Base-by-base conservation (phyloP, 83 land plant genomes). In the Thuja plicata region DNA sequence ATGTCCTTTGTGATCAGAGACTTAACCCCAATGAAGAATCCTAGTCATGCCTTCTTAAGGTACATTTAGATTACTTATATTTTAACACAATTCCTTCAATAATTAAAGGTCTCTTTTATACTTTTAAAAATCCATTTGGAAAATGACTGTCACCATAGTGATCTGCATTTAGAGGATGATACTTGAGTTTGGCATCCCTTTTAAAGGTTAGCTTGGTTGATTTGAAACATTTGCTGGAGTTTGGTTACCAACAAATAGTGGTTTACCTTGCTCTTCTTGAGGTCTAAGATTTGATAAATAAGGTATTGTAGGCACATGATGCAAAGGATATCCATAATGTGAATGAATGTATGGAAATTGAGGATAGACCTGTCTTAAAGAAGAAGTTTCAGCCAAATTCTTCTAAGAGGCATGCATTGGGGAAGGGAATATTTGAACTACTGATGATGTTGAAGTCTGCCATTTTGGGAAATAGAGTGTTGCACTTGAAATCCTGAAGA, bases 321-420 rank as follows among this genome's bases (percentile, higher is more conserved):
- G 87, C 85, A 62, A 34, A 82, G 89, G 88, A 84, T 57, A 89
- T 37, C 88, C 89, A 85, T 84, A 85, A 15, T 87, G 87, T 12
- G 89, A n/a, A 71, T 89, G 89, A 30, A 89, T 70, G 38, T 84
- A 89, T 85, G 89, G 88, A 32, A 89, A 89, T 46, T 85, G 89
- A 19, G 50, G 88, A 35, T 62, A 71, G 77, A 66, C 52, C 54
- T 85, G 90, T 87, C 86, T 89, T 37, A 34, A 54, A 40, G 71
- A 38, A 35, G 15, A 2, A 70, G 87, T 12, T 40, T 71, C 88
- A 81, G 11, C 66, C 50, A 62, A 11, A 38, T 55, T 66, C 86
- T 57, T 55, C 40, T 70, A 88, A 30, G 82, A 40, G 17, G 55
- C 19, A 37, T 85, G 90, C 34, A 38, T 52, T 19, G 88, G 87